These are phyloP conservation scores for Handroanthus guayacan DNA, from an alignment of 257 asterid species.

Conservation along the genomic window DNA sequence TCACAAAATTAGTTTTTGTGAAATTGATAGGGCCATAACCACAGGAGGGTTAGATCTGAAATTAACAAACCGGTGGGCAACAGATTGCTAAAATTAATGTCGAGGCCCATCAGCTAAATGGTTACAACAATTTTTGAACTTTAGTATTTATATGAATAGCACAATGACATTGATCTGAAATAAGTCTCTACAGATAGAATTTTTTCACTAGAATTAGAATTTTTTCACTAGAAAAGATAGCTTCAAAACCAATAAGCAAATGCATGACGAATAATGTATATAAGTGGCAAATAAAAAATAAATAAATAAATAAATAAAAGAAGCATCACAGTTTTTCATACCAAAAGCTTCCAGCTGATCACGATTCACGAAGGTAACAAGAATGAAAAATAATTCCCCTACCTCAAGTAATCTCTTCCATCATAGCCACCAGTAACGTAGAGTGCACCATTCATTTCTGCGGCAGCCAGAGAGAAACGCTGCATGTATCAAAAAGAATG, in stretches of 20 bases:
- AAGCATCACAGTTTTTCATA: no score
- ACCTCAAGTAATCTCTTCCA: slow-evolving; percentile 66
- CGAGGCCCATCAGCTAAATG: not conserved
- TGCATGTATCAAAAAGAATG: slow-evolving; percentile 31
- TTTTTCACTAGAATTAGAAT: not conserved
- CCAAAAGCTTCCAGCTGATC: no score
- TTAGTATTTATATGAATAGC: not conserved
- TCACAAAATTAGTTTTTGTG: not conserved
- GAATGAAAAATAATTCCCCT: slow-evolving; percentile 16
- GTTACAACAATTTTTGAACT: not conserved
- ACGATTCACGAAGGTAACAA: not conserved
- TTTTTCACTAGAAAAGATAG: not conserved
- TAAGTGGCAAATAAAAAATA: slow-evolving; percentile 22
- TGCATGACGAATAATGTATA: slow-evolving; percentile 12
- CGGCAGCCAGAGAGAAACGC: slow-evolving; percentile 68
- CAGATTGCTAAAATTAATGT: not conserved
- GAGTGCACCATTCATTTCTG: slow-evolving; percentile 57
- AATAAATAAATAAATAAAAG: not conserved
- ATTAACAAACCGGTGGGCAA: not conserved
- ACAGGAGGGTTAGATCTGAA: not conserved
- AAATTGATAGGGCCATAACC: not conserved
- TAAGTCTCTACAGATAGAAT: not conserved
- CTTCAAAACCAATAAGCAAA: slow-evolving; percentile 5
- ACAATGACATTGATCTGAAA: not conserved
- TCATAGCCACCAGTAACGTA: slow-evolving; percentile 77